phyloP scores from a whole-genome alignment of 352 stramenopile species.

The Globisporangium megalacanthum region DNA sequence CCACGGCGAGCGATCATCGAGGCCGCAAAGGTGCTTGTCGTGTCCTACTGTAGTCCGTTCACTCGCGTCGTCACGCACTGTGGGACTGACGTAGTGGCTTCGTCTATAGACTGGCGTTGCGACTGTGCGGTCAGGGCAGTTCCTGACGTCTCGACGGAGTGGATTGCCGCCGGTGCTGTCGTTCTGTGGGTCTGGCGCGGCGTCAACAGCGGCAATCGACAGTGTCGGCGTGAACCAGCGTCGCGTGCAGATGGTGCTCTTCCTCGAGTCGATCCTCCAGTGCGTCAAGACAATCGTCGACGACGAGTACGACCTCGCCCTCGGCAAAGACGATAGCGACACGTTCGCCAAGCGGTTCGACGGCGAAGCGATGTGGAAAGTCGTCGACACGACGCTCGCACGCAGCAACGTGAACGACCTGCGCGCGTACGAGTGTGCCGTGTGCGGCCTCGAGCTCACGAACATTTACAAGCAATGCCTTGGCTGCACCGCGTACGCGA shows the following conservation, averaged over 20 bases:
- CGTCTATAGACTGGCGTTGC: slow-evolving; percentile 40
- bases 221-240: slow-evolving; percentile 50
- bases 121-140: slow-evolving; percentile 70
- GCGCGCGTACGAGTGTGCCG: slow-evolving; percentile 52
- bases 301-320: slow-evolving; percentile 59
- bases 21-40: slow-evolving; percentile 43
- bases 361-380: slow-evolving; percentile 67
- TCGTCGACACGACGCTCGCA: slow-evolving; percentile 49
- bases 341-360: slow-evolving; percentile 73
- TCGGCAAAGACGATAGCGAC: slow-evolving; percentile 65
- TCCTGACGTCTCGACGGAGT: slow-evolving; percentile 45
- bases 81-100: background rate
- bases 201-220: slow-evolving; percentile 32
- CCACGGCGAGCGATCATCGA: slow-evolving; percentile 69
- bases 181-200: slow-evolving; percentile 22
- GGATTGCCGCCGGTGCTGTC: slow-evolving; percentile 35
- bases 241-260: slow-evolving; percentile 76
- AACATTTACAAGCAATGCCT: slow-evolving; percentile 86
- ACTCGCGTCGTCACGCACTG: background rate
- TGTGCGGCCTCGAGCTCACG: slow-evolving; percentile 70
- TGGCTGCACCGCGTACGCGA: slow-evolving; percentile 65
- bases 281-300: slow-evolving; percentile 75
- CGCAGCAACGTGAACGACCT: slow-evolving; percentile 14
- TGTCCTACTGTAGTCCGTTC: background rate
- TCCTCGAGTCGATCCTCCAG: slow-evolving; percentile 73